Conservation (phyloP, 495 filamentous ascomycete species). For the Achaetomiella virescens region DNA sequence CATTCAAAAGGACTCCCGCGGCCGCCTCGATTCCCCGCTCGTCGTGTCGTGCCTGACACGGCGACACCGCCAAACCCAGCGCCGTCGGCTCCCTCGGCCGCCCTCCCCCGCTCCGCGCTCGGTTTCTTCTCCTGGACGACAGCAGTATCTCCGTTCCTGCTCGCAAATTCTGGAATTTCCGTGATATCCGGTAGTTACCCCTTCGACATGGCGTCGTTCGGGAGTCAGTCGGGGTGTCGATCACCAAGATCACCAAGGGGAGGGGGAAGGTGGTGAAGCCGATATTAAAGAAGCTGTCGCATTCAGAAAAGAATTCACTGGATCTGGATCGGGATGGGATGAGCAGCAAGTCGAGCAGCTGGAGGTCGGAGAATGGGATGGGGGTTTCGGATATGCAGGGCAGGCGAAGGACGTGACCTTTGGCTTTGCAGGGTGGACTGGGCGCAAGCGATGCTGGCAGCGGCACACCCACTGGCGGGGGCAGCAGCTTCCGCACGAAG, state of each 20-base stretch:
- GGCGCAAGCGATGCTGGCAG: neutral
- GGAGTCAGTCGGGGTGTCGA: conserved; percentile 24
- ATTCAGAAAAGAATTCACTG: conserved; percentile 48
- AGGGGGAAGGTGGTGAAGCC: conserved; percentile 45
- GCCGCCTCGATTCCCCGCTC: conserved; percentile 24
- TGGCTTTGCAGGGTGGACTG: conserved; percentile 8
- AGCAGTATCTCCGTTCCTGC: neutral
- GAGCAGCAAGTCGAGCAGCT: conserved; percentile 39
- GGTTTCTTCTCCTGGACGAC: neutral
- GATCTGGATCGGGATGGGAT: conserved; percentile 48
- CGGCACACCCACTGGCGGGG: conserved; percentile 5
- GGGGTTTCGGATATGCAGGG: conserved; percentile 11
- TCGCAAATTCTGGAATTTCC: neutral
- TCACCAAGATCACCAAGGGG: conserved; percentile 39
- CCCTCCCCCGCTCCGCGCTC: neutral
- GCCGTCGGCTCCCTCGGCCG: neutral
- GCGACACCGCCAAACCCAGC: conserved; percentile 19
- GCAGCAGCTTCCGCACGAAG: conserved; percentile 18
- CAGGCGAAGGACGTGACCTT: conserved; percentile 30
- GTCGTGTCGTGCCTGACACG: conserved; percentile 27
- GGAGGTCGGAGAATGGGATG: conserved; percentile 19
- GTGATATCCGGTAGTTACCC: neutral
- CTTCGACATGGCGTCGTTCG: conserved; percentile 33
- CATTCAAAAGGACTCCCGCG: conserved; percentile 4
- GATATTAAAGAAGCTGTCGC: conserved; percentile 48